Evolutionary conservation across 257 asterid species (phyloP).

Genomic region (Leonotis leonurus): DNA sequence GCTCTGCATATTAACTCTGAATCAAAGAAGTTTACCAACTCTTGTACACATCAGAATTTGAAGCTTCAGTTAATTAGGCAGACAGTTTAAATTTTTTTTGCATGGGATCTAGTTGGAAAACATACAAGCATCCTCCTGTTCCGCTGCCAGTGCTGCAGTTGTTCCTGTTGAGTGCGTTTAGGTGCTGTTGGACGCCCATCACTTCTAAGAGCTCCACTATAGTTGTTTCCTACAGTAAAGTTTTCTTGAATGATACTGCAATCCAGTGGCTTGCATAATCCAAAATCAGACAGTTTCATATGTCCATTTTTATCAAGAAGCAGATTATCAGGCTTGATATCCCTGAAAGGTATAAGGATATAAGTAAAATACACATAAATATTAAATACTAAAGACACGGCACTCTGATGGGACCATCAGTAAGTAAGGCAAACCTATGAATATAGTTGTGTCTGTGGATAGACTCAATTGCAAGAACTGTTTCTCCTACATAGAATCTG

Average conservation of each 20-base stretch:
- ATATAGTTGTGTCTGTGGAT: slow-evolving; percentile 89
- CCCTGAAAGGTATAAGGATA: slow-evolving; percentile 48
- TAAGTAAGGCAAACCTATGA: slow-evolving; percentile 60
- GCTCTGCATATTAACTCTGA: slow-evolving; percentile 21
- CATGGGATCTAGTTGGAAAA: slow-evolving; percentile 7
- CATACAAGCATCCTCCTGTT: slow-evolving; percentile 96
- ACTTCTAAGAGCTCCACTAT: slow-evolving; percentile 78
- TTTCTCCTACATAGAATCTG: slow-evolving; percentile 84
- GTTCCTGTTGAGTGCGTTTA: slow-evolving; percentile 95
- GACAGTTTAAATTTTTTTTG: background rate
- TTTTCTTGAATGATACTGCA: slow-evolving; percentile 90
- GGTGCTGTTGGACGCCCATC: slow-evolving; percentile 90
- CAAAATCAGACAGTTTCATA: slow-evolving; percentile 94
- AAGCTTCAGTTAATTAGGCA: background rate
- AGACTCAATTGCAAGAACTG: slow-evolving; percentile 94
- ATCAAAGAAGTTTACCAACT: slow-evolving; percentile 11
- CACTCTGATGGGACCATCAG: slow-evolving; percentile 15
- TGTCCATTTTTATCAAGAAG: slow-evolving; percentile 93
- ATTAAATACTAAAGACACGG: background rate
- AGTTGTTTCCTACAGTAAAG: slow-evolving; percentile 58
- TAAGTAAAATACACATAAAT: slow-evolving; percentile 8
- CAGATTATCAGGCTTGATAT: slow-evolving; percentile 95
- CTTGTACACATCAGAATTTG: background rate
- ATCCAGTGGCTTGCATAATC: slow-evolving; percentile 90
- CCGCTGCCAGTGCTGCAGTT: slow-evolving; percentile 88